Conservation (phyloP, 2,329 filamentous ascomycete species). For the Beauveria varroae region DNA sequence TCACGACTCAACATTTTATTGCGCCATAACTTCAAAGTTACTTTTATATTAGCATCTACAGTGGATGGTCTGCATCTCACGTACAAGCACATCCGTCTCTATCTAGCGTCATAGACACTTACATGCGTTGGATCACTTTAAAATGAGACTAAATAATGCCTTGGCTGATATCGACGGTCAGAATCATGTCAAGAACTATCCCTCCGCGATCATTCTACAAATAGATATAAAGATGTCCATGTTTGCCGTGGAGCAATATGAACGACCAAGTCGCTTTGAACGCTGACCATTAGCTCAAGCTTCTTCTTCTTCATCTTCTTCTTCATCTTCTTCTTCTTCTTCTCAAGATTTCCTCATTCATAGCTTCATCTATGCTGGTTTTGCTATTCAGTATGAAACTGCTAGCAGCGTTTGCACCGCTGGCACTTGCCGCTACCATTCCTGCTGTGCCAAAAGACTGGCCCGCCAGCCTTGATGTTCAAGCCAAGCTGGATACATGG, state of each 20-base stretch:
- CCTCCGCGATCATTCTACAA: neutral
- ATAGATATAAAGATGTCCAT: neutral
- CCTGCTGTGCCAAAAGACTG: neutral
- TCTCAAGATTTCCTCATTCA: no score
- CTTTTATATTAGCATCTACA: neutral
- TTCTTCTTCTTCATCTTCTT: neutral
- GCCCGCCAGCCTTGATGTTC: neutral
- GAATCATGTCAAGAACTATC: neutral
- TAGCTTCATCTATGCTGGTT: neutral
- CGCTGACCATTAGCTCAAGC: neutral
- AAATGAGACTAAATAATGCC: no score
- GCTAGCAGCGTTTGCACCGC: neutral
- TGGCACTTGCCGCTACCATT: neutral
- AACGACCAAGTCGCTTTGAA: neutral
- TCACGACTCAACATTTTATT: neutral
- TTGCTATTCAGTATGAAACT: neutral
- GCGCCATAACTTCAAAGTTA: neutral
- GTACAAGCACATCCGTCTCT: no score
- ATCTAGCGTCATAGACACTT: no score
- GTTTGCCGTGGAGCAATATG: neutral
- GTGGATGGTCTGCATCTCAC: neutral
- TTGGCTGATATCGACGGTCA: neutral
- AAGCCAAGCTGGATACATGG: neutral
- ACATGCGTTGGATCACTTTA: neutral
- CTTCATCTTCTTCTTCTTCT: neutral